phyloP scores from a whole-genome alignment of 1,139 yeast species.

The Lodderomyces pseudojiufengensis region DNA sequence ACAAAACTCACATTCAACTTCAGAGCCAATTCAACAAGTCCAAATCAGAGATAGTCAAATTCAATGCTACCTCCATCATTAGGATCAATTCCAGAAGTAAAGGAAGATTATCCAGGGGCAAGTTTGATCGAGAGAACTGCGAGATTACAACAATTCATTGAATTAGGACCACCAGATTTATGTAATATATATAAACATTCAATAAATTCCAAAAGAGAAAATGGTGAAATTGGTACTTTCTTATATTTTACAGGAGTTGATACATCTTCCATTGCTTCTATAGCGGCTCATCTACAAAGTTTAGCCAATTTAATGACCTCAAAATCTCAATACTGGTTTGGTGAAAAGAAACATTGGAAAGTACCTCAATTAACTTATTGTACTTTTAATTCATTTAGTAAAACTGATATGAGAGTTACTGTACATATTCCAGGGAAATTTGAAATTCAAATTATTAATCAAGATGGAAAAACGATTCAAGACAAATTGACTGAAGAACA shows the following conservation, averaged over 20 bases:
- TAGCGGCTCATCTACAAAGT: slow-evolving; percentile 72
- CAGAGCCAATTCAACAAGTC: slow-evolving; percentile 1
- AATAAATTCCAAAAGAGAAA: slow-evolving; percentile 34
- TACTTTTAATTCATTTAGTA: slow-evolving; percentile 54
- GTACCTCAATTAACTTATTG: slow-evolving; percentile 62
- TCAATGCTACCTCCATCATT: slow-evolving; percentile 41
- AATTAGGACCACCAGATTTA: slow-evolving; percentile 88
- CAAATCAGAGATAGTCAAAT: not conserved
- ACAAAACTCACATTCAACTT: not conserved
- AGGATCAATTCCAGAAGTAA: slow-evolving; percentile 50
- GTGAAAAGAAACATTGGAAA: slow-evolving; percentile 69
- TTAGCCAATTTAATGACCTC: slow-evolving; percentile 67
- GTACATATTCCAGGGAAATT: slow-evolving; percentile 65
- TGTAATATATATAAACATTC: slow-evolving; percentile 61
- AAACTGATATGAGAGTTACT: slow-evolving; percentile 66
- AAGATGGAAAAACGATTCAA: slow-evolving; percentile 42
- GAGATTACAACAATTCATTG: slow-evolving; percentile 43
- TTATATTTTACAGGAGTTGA: slow-evolving; percentile 57
- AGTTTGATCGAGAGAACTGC: slow-evolving; percentile 52
- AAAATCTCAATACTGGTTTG: slow-evolving; percentile 56
- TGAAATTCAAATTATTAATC: slow-evolving; percentile 43
- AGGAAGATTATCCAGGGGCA: slow-evolving; percentile 49
- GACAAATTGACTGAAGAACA: slow-evolving; percentile 36
- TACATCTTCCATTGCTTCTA: slow-evolving; percentile 54
- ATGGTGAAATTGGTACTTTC: slow-evolving; percentile 47